Percentiles rank a stretch among this genome's conserved stretches.
These are phyloP conservation scores for Dactylellina haptotyla DNA, from an alignment of 2,329 filamentous ascomycete genomes.

Conservation along the genomic window DNA sequence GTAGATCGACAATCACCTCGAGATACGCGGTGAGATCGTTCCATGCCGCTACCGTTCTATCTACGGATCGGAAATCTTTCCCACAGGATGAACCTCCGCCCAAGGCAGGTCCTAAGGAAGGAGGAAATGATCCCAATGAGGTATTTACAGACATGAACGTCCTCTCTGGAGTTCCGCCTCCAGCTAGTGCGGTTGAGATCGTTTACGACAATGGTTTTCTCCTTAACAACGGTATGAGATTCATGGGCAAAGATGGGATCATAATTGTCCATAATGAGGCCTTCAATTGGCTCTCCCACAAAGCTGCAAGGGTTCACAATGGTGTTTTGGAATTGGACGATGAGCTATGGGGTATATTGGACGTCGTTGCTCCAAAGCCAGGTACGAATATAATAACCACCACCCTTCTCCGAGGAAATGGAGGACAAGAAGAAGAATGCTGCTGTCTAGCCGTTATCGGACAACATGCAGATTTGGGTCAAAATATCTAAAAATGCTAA, in stretches of 20 bases:
- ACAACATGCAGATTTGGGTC: conserved; percentile 15
- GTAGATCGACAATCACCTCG: conserved; percentile 3
- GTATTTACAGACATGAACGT: conserved; percentile 78
- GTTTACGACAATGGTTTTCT: conserved; percentile 86
- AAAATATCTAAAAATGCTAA: conserved; percentile 30
- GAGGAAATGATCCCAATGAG: conserved; percentile 52
- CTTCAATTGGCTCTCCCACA: conserved; percentile 75
- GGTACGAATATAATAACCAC: conserved; percentile 70
- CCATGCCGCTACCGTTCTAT: conserved; percentile 18
- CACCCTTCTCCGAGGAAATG: too few relatives aligned
- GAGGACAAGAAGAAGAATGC: too few relatives aligned
- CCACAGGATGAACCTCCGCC: conserved; percentile 29
- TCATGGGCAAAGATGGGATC: conserved; percentile 75
- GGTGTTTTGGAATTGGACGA: conserved; percentile 81
- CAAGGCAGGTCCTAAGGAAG: conserved; percentile 37
- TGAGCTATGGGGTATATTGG: conserved; percentile 78
- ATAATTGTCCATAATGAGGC: conserved; percentile 86
- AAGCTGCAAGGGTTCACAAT: conserved; percentile 67
- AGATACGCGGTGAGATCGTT: conserved; percentile 38
- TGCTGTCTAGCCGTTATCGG: not conserved
- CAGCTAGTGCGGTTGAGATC: conserved; percentile 83
- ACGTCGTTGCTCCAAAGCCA: conserved; percentile 85
- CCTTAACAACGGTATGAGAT: conserved; percentile 80
- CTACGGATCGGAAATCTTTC: conserved; percentile 17
- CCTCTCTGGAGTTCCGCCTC: conserved; percentile 76